A percentile compares a stretch with the other conserved stretches of the same genome.
Evolutionary conservation across 495 filamentous ascomycete species (phyloP).

Genomic region (Elaphomyces granulatus): DNA sequence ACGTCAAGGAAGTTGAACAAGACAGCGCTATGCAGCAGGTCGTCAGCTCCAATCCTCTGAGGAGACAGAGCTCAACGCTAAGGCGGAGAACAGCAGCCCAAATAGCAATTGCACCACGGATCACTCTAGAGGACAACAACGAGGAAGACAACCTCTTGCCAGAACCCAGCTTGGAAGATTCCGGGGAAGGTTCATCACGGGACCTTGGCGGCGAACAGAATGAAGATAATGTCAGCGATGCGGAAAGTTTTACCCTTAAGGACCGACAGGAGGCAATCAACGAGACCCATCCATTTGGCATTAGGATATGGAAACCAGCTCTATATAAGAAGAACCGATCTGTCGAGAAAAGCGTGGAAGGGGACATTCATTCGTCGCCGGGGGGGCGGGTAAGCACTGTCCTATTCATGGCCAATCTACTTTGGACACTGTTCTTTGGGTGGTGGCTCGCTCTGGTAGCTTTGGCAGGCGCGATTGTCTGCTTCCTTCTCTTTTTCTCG

Average conservation of each 20-base stretch:
- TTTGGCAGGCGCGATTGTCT: slow-evolving; percentile 54
- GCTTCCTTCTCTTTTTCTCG: slow-evolving; percentile 65
- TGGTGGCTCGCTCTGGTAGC: slow-evolving; percentile 90
- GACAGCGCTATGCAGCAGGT: slow-evolving; percentile 27
- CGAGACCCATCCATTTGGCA: slow-evolving; percentile 96
- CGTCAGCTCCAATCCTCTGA: slow-evolving; percentile 11
- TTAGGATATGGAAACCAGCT: slow-evolving; percentile 96
- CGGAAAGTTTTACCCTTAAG: slow-evolving; percentile 66
- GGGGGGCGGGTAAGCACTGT: slow-evolving; percentile 74
- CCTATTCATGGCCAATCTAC: slow-evolving; percentile 70
- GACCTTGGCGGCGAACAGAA: slow-evolving; percentile 36
- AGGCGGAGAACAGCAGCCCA: slow-evolving; percentile 51
- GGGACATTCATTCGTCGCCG: slow-evolving; percentile 91
- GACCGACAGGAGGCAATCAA: slow-evolving; percentile 98
- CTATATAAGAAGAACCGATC: slow-evolving; percentile 96
- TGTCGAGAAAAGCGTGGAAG: slow-evolving; percentile 90
- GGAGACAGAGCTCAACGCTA: slow-evolving; percentile 47
- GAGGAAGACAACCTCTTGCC: slow-evolving; percentile 28
- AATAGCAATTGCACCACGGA: slow-evolving; percentile 40
- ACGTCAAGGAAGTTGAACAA: slow-evolving; percentile 63
- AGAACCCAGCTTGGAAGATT: slow-evolving; percentile 18
- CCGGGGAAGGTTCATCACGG: slow-evolving; percentile 15
- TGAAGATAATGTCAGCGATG: slow-evolving; percentile 54
- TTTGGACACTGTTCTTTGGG: slow-evolving; percentile 87
- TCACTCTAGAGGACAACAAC: slow-evolving; percentile 40